Evolutionary conservation across 2,329 filamentous ascomycete species (phyloP), one percentile per base, ranked within the genome.

Genomic region (Botrytis galanthina): DNA sequence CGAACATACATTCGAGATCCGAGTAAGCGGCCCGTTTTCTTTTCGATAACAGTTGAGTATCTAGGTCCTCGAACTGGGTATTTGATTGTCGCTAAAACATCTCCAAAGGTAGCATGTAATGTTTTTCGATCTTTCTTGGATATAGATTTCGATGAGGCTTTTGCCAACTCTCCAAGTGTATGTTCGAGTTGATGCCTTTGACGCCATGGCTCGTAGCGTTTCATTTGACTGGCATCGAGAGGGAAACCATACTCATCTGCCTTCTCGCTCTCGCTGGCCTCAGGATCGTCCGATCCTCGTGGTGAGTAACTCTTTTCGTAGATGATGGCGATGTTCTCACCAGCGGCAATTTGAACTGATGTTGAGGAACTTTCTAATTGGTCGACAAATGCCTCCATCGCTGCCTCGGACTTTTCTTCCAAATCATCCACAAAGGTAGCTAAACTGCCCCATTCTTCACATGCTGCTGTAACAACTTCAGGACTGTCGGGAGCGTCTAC

Each of bases 321-420:
- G 2, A 93, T 82, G 2, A 93, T 82, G 0, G 91, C 91, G 76
- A 93, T 92, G 78, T 91, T 91, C 79, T 93, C 90, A 26, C 91
- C 91, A 1, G 91, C 89, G 0, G 91, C 90, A 66, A 92, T 88
- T 78, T 92, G 90, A 1, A 93, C 90, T 14, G 83, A 82, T 0
- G 87, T 82, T 74, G 91, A 87, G 57, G 84, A 85, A 77, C 89
- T 90, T 60, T 91, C 87, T 37, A 93, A 86, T 80, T 93, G 91
- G 61, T 93, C 91, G 44, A 91, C 87, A 76, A 93, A 91, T 3
- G 89, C 88, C 59, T 92, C 89, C 79, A 92, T 87, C 2, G 90
- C 89, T 29, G 87, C 84, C 77, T 91, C 89, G 12, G 88, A 91
- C 77, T 87, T 85, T 32, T 87, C 85, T 80, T 92, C 87, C 48